These are phyloP conservation scores for Capsella bursapastoris DNA, from an alignment of 345 rosid species.

Conservation along the genomic window DNA sequence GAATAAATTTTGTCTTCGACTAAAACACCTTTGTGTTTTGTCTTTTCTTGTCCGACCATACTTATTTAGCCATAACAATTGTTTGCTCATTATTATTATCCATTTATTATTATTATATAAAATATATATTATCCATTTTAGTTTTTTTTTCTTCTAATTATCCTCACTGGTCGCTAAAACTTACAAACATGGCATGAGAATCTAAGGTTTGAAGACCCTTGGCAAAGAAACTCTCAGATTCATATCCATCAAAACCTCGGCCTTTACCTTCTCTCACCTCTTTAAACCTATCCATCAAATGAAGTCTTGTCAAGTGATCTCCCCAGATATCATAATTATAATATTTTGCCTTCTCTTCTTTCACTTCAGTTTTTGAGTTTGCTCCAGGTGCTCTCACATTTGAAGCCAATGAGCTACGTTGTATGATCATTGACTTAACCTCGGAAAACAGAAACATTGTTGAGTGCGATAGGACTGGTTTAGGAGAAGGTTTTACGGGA, in stretches of 20 bases:
- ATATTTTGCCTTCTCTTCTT: slow-evolving; percentile 51
- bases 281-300: slow-evolving; percentile 47
- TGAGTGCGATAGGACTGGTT: slow-evolving; percentile 52
- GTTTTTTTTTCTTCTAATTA: slow-evolving; percentile 44
- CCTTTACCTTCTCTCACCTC: slow-evolving; percentile 50
- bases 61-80: background rate
- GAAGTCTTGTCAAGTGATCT: slow-evolving; percentile 68
- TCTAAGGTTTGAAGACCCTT: slow-evolving; percentile 72
- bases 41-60: background rate
- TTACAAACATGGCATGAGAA: slow-evolving; percentile 56
- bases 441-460: slow-evolving; percentile 53
- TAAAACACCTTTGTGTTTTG: background rate
- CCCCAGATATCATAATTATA: slow-evolving; percentile 88
- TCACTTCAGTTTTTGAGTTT: slow-evolving; percentile 37
- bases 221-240: slow-evolving; percentile 78
- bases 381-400: slow-evolving; percentile 81
- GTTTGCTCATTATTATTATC: too few relatives aligned
- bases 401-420: slow-evolving; percentile 55
- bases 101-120: slow-evolving; percentile 33
- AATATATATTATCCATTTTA: background rate
- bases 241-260: slow-evolving; percentile 46
- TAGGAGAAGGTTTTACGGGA: slow-evolving; percentile 16
- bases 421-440: slow-evolving; percentile 37
- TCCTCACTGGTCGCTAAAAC: slow-evolving; percentile 56
- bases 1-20: too few relatives aligned